Evolutionary conservation across 225 moss, liverwort and hornwort species (phyloP).

Genomic region (Sphagnum tenellum): DNA sequence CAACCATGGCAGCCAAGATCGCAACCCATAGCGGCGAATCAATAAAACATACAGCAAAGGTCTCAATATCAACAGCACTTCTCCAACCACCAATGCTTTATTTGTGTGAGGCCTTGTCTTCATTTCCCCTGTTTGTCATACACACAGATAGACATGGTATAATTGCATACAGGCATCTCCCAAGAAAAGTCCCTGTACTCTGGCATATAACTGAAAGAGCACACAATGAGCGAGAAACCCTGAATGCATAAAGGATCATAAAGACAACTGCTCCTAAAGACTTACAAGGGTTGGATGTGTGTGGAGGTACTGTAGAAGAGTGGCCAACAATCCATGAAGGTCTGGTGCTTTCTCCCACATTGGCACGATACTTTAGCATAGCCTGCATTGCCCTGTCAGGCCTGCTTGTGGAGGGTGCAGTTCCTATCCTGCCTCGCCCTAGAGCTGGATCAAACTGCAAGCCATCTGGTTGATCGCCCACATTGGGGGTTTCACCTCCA

Average conservation of each 20-base stretch:
- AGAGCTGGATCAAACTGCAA: constrained; percentile 29
- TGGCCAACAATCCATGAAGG: constrained; percentile 63
- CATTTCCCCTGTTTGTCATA: constrained; percentile 12
- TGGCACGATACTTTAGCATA: constrained; percentile 69
- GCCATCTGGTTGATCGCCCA: constrained; percentile 18
- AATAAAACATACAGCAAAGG: constrained; percentile 79
- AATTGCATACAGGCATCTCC: background rate
- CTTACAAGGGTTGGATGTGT: constrained; percentile 21
- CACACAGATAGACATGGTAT: background rate
- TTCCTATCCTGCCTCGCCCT: constrained; percentile 10
- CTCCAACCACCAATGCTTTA: constrained; percentile 52
- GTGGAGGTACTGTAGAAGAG: constrained; percentile 12
- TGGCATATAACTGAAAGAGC: no score
- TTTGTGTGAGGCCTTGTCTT: constrained; percentile 17
- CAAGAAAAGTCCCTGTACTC: no score
- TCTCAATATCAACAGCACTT: constrained; percentile 71
- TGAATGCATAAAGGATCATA: no score
- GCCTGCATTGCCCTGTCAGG: constrained; percentile 76
- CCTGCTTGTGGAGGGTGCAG: constrained; percentile 14
- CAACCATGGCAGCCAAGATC: constrained; percentile 92
- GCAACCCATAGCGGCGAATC: constrained; percentile 75
- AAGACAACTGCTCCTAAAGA: background rate
- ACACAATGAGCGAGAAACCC: no score
- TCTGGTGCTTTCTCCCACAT: constrained; percentile 24
- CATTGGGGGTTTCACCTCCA: constrained; percentile 73